Conservation (phyloP, 106 monocot species). For the Acorus gramineus region DNA sequence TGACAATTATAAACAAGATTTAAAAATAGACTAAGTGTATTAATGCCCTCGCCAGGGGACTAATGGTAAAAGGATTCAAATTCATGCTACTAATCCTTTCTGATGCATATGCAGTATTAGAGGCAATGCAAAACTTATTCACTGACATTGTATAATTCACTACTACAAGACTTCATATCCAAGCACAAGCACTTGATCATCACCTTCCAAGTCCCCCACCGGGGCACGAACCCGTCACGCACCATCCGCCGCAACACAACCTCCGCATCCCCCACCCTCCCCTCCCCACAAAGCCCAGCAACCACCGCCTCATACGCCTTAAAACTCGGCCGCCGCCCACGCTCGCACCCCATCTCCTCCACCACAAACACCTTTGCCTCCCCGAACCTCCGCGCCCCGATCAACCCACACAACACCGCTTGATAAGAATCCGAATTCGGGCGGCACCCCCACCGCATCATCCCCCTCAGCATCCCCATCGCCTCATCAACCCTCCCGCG, state of each 20-base stretch:
- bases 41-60: too few relatives aligned
- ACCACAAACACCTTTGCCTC: constrained; percentile 20
- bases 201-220: constrained; percentile 72
- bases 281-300: constrained; percentile 39
- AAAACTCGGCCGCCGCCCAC: too few relatives aligned
- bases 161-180: constrained; percentile 65
- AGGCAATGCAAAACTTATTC: too few relatives aligned
- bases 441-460: constrained; percentile 49
- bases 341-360: too few relatives aligned
- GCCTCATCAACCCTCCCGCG: too few relatives aligned
- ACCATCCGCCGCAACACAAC: constrained; percentile 60
- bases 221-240: constrained; percentile 76
- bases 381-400: constrained; percentile 63
- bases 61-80: too few relatives aligned
- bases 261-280: constrained; percentile 56
- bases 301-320: constrained; percentile 4
- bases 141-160: constrained; percentile 33
- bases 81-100: too few relatives aligned
- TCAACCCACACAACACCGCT: constrained; percentile 25
- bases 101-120: too few relatives aligned
- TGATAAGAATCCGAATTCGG: constrained; percentile 55
- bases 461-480: constrained; percentile 58
- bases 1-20: too few relatives aligned
- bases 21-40: too few relatives aligned
- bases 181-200: constrained; percentile 48